Percentiles rank a stretch among this genome's conserved stretches.
Conservation (phyloP, 306 rosid genomes). For the Benincasa hispida region DNA sequence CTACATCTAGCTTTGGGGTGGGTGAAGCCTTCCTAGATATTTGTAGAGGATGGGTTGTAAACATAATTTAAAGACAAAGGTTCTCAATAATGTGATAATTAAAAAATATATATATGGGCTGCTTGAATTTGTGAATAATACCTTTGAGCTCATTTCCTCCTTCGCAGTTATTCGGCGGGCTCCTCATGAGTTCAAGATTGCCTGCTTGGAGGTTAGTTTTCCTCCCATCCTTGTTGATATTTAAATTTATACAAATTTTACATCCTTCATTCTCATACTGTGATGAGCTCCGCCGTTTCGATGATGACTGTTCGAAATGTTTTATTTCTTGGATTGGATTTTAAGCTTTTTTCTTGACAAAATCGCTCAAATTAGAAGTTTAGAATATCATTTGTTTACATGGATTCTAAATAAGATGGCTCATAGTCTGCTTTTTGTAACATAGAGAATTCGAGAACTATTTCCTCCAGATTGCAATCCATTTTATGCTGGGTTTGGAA, state of each 20-base stretch:
- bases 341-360: neutral
- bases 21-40: neutral
- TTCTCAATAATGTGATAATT: neutral
- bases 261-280: neutral
- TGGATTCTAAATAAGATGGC: neutral
- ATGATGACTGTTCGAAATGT: neutral
- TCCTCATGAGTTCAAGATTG: constrained; percentile 96
- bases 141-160: neutral
- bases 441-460: constrained; percentile 64
- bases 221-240: constrained; percentile 1
- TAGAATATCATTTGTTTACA: neutral
- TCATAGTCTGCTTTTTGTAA: neutral
- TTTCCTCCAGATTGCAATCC: constrained; percentile 89
- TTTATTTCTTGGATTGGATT: neutral
- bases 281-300: neutral
- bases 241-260: neutral
- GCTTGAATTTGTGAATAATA: neutral
- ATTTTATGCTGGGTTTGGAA: constrained; percentile 97
- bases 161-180: constrained; percentile 81
- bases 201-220: constrained; percentile 79
- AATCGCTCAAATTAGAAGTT: neutral
- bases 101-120: neutral
- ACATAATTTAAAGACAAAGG: neutral
- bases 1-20: neutral
- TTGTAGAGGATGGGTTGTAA: neutral